These are phyloP conservation scores for Raphanus hybrid DNA, from an alignment of 441 rosid genomes.

Conservation along the genomic window DNA sequence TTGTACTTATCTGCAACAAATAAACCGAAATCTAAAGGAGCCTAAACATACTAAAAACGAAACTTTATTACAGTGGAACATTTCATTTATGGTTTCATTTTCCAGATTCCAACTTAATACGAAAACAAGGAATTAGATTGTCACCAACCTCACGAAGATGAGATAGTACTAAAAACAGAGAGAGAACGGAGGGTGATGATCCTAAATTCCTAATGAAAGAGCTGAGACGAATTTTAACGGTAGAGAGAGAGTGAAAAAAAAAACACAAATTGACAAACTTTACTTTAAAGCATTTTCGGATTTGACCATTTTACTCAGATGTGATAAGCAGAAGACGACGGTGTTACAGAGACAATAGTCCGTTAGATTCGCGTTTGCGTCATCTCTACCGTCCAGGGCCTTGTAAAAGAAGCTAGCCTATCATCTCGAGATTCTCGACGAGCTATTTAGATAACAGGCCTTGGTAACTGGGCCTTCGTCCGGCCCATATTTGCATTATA, in stretches of 20 bases:
- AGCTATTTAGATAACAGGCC: neutral
- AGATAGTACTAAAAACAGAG: neutral
- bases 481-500: neutral
- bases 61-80: too few species aligned
- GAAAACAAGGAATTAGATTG: neutral
- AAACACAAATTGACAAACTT: too few species aligned
- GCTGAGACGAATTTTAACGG: slow-evolving; percentile 12
- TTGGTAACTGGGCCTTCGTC: neutral
- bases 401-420: neutral
- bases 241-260: too few species aligned
- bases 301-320: neutral
- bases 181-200: neutral
- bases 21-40: neutral
- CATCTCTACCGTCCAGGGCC: slow-evolving; percentile 32
- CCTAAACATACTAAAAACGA: neutral
- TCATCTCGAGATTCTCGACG: too few species aligned
- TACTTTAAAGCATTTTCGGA: too few species aligned
- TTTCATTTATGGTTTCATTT: neutral
- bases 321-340: slow-evolving; percentile 2
- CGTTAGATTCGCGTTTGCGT: slow-evolving; percentile 39
- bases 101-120: slow-evolving; percentile 2
- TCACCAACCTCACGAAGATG: slow-evolving; percentile 26
- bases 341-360: slow-evolving; percentile 10
- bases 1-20: neutral
- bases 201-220: neutral